Percentiles rank a stretch among this genome's conserved stretches.
Evolutionary conservation across 495 filamentous ascomycete genomes (phyloP).

Genomic region (Penicillium lividum): DNA sequence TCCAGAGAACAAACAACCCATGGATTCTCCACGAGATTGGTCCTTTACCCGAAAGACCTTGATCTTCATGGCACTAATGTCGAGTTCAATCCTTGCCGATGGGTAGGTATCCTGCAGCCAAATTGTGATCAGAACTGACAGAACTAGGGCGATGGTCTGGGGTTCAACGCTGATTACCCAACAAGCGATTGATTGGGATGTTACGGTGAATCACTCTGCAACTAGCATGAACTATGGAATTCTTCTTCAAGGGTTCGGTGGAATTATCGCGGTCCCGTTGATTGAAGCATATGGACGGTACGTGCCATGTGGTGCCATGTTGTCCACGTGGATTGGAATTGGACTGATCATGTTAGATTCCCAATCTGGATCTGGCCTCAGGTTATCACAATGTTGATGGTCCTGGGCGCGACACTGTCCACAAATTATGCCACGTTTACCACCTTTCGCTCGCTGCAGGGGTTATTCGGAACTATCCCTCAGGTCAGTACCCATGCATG

Average conservation of each 20-base stretch:
- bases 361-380: constrained; percentile 56
- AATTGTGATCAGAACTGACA: not conserved
- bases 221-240: constrained; percentile 52
- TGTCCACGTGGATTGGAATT: not conserved
- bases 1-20: constrained; percentile 10
- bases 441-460: constrained; percentile 53
- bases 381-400: constrained; percentile 47
- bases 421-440: constrained; percentile 49
- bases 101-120: constrained; percentile 24
- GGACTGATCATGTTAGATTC: constrained; percentile 26
- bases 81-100: constrained; percentile 39
- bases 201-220: constrained; percentile 40
- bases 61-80: constrained; percentile 39
- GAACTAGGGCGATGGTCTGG: constrained; percentile 49
- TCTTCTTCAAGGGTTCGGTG: constrained; percentile 54
- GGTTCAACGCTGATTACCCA: constrained; percentile 48
- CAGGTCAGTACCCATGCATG: constrained; percentile 17
- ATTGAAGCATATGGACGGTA: constrained; percentile 51
- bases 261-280: constrained; percentile 52
- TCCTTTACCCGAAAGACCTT: constrained; percentile 30
- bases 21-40: constrained; percentile 32
- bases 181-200: constrained; percentile 52
- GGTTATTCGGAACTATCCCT: constrained; percentile 48
- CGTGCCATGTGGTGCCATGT: not conserved
- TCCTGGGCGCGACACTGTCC: constrained; percentile 48